phyloP scores from a whole-genome alignment of 1,139 yeast species.

The Torulaspora pretoriensis region DNA sequence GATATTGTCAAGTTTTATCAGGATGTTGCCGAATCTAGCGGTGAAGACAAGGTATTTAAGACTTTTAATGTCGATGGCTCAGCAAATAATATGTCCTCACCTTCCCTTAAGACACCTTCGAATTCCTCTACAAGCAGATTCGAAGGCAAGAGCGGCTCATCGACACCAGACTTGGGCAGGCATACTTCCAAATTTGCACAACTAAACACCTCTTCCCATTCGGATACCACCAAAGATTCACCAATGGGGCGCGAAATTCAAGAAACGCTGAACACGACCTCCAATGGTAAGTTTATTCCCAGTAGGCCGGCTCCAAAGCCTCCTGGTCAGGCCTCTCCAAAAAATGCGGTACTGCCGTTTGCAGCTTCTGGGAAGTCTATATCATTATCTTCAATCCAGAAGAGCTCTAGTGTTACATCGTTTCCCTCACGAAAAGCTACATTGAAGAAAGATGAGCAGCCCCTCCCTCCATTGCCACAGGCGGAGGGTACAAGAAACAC shows the following conservation, averaged over 20 bases:
- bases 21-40: conserved; percentile 54
- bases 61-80: conserved; percentile 51
- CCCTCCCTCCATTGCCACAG: conserved; percentile 22
- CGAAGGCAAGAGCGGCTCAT: conserved; percentile 15
- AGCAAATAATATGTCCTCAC: conserved; percentile 22
- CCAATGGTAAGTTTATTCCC: conserved; percentile 52
- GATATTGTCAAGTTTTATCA: conserved; percentile 88
- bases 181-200: conserved; percentile 23
- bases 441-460: conserved; percentile 21
- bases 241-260: conserved; percentile 22
- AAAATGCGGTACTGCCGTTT: conserved; percentile 5
- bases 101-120: conserved; percentile 37
- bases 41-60: conserved; percentile 67
- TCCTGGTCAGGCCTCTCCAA: conserved; percentile 31
- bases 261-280: conserved; percentile 9
- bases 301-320: conserved; percentile 66
- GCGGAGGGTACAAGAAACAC: conserved; percentile 2
- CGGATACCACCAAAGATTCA: conserved; percentile 26
- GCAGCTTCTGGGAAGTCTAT: conserved; percentile 4
- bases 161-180: conserved; percentile 13
- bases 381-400: conserved; percentile 6
- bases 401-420: conserved; percentile 8
- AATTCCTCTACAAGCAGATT: conserved; percentile 19
- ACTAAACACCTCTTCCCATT: conserved; percentile 10
- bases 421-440: conserved; percentile 19